Base-by-base conservation (phyloP, 2,329 filamentous ascomycete genomes). In the Colletotrichum sublineola region DNA sequence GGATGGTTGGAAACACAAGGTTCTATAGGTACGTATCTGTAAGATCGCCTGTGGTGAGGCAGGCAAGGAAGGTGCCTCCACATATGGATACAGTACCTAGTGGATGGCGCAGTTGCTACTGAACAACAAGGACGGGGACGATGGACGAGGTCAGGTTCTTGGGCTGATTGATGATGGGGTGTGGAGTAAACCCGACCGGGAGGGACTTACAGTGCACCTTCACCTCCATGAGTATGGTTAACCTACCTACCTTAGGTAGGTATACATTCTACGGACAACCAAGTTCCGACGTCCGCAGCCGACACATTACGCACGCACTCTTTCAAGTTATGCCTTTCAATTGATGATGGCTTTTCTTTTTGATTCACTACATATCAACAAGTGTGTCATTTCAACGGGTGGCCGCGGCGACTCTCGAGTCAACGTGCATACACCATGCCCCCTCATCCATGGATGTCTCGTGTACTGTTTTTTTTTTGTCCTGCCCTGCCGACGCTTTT, bases 101-200 rank as follows among this genome's bases (percentile, higher is more conserved):
- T 24, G 24, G 20, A 60, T 15, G 57, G 57, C 57, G 57, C 57
- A 56, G 61, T n/a, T 63, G 61, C 33, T 52, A 20, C 42, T 8
- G 52, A 11, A 31, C 48, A 18, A 24, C 24, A 24, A 24, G 24
- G 24, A 24, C 24, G 24, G 24, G 24, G 24, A 24, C 24, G 24
- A 24, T 24, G 24, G 24, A 24, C 24, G 24, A 24, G 24, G 24
- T 24, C 24, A 24, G 24, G 24, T 24, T 24, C 36, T 64, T 64
- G 62, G 50, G 62, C 62, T 18, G 62, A 63, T 29, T 18, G 62
- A 63, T 29, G 61, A 63, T 63, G 62, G 20, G 55, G 50, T 69
- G 66, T 70, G 69, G 69, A 69, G 69, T 61, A 53, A 38, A 69
- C 24, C 66, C 60, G 66, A 64, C 69, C 53, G 66, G 65, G 29